phyloP scores from a whole-genome alignment of 495 filamentous ascomycete species.

The Penicillium goetzii region DNA sequence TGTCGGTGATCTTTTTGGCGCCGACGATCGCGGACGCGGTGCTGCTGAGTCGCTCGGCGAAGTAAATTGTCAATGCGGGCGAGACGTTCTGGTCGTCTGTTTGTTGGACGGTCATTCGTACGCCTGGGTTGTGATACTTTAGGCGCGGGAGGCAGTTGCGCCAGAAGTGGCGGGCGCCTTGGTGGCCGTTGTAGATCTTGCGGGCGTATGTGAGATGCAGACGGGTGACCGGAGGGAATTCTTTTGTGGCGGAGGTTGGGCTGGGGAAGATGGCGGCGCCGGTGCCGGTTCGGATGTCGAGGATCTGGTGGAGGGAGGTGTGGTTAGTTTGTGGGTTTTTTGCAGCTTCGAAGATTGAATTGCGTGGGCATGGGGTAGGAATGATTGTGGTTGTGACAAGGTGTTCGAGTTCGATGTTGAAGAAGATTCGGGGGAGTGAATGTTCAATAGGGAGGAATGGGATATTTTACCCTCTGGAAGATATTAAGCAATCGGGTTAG shows the following conservation, averaged over 20 bases:
- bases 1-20: slow-evolving; percentile 33
- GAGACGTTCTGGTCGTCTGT: slow-evolving; percentile 54
- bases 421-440: slow-evolving; percentile 20
- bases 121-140: slow-evolving; percentile 89
- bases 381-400: slow-evolving; percentile 1
- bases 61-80: slow-evolving; percentile 79
- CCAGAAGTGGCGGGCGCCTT: slow-evolving; percentile 92
- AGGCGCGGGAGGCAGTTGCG: slow-evolving; percentile 76
- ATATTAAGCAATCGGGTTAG: slow-evolving; percentile 12
- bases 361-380: not conserved
- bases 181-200: slow-evolving; percentile 61
- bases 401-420: slow-evolving; percentile 4
- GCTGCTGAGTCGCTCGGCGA: slow-evolving; percentile 48
- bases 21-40: slow-evolving; percentile 34
- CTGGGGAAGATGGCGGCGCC: slow-evolving; percentile 81
- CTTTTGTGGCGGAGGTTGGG: slow-evolving; percentile 43
- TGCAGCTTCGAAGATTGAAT: not conserved
- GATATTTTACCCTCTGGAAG: slow-evolving; percentile 42
- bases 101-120: slow-evolving; percentile 81
- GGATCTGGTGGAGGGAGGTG: slow-evolving; percentile 54
- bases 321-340: not conserved
- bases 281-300: slow-evolving; percentile 72
- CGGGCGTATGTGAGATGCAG: slow-evolving; percentile 81
- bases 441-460: slow-evolving; percentile 16
- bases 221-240: slow-evolving; percentile 66